A percentile compares a stretch with the other conserved stretches of the same genome.
These are phyloP conservation scores for Trichoderma sp. DNA, from an alignment of 2,329 filamentous ascomycete species.

Conservation along the genomic window DNA sequence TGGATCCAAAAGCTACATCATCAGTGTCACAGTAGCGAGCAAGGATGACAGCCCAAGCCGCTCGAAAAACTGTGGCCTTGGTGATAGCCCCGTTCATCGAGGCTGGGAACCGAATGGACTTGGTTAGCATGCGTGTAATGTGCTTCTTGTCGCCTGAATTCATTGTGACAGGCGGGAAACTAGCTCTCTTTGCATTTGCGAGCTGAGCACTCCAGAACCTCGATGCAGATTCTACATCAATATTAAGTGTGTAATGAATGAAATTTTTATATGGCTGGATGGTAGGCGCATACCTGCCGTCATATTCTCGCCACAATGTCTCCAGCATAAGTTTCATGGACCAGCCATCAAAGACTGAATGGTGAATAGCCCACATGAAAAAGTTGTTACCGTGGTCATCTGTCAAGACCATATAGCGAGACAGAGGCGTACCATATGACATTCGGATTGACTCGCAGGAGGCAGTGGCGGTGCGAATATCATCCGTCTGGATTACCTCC, in stretches of 20 bases:
- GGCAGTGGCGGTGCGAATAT: not conserved
- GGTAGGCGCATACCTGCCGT: not conserved
- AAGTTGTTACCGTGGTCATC: not conserved
- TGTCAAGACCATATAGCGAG: not conserved
- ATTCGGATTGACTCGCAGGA: conserved; percentile 1
- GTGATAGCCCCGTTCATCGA: conserved; percentile 27
- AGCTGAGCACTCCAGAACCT: conserved; percentile 31
- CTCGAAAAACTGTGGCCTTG: conserved; percentile 33
- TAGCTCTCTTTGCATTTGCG: conserved; percentile 16
- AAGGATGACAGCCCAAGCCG: conserved; percentile 37
- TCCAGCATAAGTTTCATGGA: conserved; percentile 32
- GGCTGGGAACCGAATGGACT: conserved; percentile 14
- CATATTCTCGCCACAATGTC: conserved; percentile 26
- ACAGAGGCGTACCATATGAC: conserved; percentile 24
- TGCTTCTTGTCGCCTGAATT: not conserved
- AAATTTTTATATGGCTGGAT: conserved; percentile 13
- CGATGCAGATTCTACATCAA: conserved; percentile 22
- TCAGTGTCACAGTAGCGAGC: conserved; percentile 24
- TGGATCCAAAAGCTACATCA: conserved; percentile 27
- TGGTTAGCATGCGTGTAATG: conserved; percentile 20
- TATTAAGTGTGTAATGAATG: conserved; percentile 15
- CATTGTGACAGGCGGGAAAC: conserved; percentile 24
- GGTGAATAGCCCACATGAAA: conserved; percentile 37
- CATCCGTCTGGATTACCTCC: not conserved
- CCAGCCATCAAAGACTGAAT: conserved; percentile 40